Percentiles rank a stretch among this genome's conserved stretches.
These are phyloP conservation scores for Ceratocystis variospora DNA, from an alignment of 2,329 filamentous ascomycete species.

Conservation along the genomic window DNA sequence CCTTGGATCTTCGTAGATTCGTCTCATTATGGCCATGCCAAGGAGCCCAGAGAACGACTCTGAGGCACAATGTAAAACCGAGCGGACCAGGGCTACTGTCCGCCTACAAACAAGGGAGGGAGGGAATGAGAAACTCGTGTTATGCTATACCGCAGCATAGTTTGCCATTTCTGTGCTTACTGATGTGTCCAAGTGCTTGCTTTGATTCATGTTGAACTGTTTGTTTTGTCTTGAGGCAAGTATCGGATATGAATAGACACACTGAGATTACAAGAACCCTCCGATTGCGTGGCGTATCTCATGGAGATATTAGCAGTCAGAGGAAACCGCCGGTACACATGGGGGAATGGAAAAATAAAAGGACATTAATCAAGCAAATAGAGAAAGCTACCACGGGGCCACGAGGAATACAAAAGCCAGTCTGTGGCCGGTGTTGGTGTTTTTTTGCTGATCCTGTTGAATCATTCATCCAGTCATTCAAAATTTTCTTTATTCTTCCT, in stretches of 20 bases:
- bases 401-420: not conserved
- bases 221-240: not conserved
- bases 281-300: not conserved
- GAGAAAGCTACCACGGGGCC: not conserved
- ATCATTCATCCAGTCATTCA: conserved; percentile 2
- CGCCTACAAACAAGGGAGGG: not conserved
- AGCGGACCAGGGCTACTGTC: not conserved
- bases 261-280: not conserved
- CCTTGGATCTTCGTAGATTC: not conserved
- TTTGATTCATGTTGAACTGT: not conserved
- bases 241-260: conserved; percentile 8
- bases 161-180: too few species aligned
- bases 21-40: not conserved
- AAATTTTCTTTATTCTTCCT: not conserved
- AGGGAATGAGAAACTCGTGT: not conserved
- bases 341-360: not conserved
- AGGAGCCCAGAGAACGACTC: not conserved
- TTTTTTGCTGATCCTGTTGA: conserved; percentile 1
- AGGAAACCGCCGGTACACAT: not conserved
- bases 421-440: not conserved
- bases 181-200: not conserved
- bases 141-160: not conserved
- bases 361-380: not conserved
- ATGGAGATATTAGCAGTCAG: not conserved
- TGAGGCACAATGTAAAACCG: conserved; percentile 1